These are phyloP conservation scores for Quercus bicolor DNA, from an alignment of 306 rosid genomes.

Conservation along the genomic window DNA sequence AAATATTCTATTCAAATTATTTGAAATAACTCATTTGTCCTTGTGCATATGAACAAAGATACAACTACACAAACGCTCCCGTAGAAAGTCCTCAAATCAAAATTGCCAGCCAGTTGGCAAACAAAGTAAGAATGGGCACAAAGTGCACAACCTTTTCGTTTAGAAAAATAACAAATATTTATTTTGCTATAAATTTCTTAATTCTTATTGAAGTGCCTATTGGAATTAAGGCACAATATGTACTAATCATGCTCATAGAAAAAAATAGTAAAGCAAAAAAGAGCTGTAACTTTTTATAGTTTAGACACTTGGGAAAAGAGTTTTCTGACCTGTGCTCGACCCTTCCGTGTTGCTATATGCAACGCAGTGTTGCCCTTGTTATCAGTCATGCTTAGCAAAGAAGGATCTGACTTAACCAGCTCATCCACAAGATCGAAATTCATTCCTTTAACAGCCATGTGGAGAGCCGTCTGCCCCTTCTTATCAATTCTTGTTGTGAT, in stretches of 20 bases:
- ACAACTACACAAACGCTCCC: neutral
- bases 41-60: neutral
- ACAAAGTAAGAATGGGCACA: neutral
- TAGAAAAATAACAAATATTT: neutral
- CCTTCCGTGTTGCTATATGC: slow-evolving; percentile 66
- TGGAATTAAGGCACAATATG: neutral
- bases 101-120: neutral
- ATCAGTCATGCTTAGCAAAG: slow-evolving; percentile 53
- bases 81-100: neutral
- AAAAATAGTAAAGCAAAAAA: neutral
- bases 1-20: no score
- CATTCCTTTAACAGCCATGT: slow-evolving; percentile 81
- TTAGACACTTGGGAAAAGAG: neutral
- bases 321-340: slow-evolving; percentile 53
- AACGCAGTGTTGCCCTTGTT: slow-evolving; percentile 70
- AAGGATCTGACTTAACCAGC: slow-evolving; percentile 44
- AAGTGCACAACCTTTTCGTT: neutral
- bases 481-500: slow-evolving; percentile 51
- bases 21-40: no score
- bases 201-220: neutral
- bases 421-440: slow-evolving; percentile 57
- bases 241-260: neutral
- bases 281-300: neutral
- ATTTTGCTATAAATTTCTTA: neutral
- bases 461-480: slow-evolving; percentile 83